Conservation (phyloP, 2,329 filamentous ascomycete genomes). For the Colletotrichum plurivorum region DNA sequence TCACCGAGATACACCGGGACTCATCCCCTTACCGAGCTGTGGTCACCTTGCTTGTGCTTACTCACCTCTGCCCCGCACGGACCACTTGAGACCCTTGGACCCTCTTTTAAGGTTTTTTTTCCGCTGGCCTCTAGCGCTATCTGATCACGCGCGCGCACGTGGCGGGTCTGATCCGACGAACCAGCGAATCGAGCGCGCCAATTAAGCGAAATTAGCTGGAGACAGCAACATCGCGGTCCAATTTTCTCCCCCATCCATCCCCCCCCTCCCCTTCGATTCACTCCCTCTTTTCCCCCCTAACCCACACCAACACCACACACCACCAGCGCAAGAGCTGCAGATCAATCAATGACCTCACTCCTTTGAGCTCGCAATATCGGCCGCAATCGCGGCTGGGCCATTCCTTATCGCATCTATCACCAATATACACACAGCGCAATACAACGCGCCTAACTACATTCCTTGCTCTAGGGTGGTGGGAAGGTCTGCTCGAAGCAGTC, state of each 20-base stretch:
- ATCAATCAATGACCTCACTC: constrained; percentile 33
- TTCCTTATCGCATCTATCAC: constrained; percentile 20
- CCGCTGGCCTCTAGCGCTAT: neutral
- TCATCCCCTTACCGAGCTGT: neutral
- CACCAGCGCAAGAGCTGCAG: constrained; percentile 24
- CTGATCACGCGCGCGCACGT: constrained; percentile 18
- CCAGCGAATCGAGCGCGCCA: constrained; percentile 15
- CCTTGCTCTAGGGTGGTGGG: constrained; percentile 4
- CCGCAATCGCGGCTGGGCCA: constrained; percentile 36
- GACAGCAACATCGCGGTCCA: constrained; percentile 12
- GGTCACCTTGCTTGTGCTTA: neutral
- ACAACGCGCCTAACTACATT: constrained; percentile 5
- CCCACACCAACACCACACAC: constrained; percentile 24
- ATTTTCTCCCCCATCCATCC: constrained; percentile 1
- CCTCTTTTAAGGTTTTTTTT: constrained; percentile 22
- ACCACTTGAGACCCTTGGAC: constrained; percentile 9
- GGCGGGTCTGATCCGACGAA: constrained; percentile 24
- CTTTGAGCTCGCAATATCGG: constrained; percentile 32
- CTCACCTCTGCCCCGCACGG: neutral
- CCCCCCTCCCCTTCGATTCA: neutral
- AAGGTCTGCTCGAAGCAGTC: constrained; percentile 2
- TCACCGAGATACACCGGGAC: neutral
- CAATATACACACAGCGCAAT: neutral
- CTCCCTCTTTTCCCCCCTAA: constrained; percentile 20
- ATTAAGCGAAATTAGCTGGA: constrained; percentile 32